Percentiles rank a stretch among this genome's conserved stretches.
Conservation (phyloP, 176 grass and related monocot genomes). For the Cenchrus fungigraminus region DNA sequence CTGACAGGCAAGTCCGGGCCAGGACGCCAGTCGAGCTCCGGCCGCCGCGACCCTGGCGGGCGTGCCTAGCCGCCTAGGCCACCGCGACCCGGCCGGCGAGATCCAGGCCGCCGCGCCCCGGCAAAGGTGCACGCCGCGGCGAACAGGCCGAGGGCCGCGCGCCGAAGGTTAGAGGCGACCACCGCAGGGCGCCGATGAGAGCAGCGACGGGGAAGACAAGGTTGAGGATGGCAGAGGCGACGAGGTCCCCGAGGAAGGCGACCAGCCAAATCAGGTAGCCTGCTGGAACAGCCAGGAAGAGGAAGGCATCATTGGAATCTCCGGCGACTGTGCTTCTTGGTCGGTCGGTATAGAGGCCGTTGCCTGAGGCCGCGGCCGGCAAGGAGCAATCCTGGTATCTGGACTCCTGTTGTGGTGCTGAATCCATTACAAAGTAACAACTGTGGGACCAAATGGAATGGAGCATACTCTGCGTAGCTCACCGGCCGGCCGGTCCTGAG, state of each 20-base stretch:
- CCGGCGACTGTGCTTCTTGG: neutral
- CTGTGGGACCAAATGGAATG: neutral
- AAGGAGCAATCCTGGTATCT: neutral
- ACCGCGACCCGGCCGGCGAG: no score
- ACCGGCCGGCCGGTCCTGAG: no score
- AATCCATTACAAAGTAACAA: slow-evolving; percentile 10
- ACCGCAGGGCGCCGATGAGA: slow-evolving; percentile 16
- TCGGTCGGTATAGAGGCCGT: neutral
- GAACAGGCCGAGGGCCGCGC: slow-evolving; percentile 18
- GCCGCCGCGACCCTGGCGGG: no score
- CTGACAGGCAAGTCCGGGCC: no score
- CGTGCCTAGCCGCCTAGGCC: no score
- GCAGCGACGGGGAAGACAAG: slow-evolving; percentile 25
- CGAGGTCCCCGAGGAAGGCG: slow-evolving; percentile 36
- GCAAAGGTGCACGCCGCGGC: slow-evolving; percentile 37
- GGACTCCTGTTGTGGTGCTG: neutral
- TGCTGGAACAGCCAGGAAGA: slow-evolving; percentile 28
- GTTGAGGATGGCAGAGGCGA: slow-evolving; percentile 23
- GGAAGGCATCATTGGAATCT: slow-evolving; percentile 3
- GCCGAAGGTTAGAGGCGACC: slow-evolving; percentile 3
- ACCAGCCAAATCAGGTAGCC: slow-evolving; percentile 35
- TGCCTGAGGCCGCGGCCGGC: neutral
- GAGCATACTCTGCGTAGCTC: neutral
- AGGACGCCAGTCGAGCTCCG: no score
- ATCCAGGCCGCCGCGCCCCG: neutral